A percentile compares a stretch with the other conserved stretches of the same genome.
phyloP scores from a whole-genome alignment of 108 stramenopile species.

The Skeletonema potamos region DNA sequence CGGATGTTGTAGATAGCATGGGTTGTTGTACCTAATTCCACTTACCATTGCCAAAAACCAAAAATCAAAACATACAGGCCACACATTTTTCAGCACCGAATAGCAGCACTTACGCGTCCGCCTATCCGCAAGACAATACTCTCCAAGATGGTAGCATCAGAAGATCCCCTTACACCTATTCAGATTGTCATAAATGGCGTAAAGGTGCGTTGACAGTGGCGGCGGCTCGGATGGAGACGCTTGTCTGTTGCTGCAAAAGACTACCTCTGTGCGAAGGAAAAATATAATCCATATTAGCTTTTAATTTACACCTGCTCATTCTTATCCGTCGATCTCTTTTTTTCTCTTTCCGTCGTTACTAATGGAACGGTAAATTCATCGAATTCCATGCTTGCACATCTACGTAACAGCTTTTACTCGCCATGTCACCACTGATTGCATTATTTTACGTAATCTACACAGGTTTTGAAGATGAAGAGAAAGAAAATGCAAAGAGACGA shows the following conservation, averaged over 20 bases:
- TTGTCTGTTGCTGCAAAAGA: not conserved
- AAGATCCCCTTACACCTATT: constrained; percentile 63
- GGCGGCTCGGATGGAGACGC: not conserved
- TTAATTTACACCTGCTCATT: not conserved
- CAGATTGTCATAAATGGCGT: constrained; percentile 70
- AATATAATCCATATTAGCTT: not conserved
- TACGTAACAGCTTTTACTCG: constrained; percentile 67
- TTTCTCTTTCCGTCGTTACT: constrained; percentile 3
- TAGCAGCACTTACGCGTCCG: too few relatives aligned
- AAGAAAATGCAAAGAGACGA: constrained; percentile 61
- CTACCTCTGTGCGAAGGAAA: too few relatives aligned
- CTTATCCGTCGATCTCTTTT: not conserved
- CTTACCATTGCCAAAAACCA: too few relatives aligned
- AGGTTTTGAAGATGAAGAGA: constrained; percentile 82
- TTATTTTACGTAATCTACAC: constrained; percentile 78
- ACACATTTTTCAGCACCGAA: not conserved
- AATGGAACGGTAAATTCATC: not conserved
- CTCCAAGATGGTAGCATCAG: constrained; percentile 48
- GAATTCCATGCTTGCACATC: not conserved
- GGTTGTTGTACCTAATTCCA: too few relatives aligned
- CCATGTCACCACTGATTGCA: constrained; percentile 79
- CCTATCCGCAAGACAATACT: not conserved
- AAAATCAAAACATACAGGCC: too few relatives aligned
- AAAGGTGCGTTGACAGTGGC: constrained; percentile 57
- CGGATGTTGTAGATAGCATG: too few relatives aligned